Base-by-base conservation (phyloP, 2,329 filamentous ascomycete species). In the Curvularia sp. region DNA sequence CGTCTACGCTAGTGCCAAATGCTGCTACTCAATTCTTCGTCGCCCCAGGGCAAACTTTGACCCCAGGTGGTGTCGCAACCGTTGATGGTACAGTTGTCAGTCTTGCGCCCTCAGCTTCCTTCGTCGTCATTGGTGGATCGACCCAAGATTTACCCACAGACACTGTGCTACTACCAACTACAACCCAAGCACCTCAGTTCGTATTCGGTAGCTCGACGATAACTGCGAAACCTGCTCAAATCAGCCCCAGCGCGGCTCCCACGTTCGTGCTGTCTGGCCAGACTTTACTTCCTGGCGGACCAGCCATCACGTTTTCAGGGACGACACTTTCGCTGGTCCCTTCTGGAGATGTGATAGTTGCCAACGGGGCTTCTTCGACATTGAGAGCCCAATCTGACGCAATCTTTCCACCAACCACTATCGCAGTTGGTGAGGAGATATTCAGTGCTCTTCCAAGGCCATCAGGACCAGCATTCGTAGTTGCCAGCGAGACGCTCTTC, bases 11-110 rank as follows among this genome's bases (percentile, higher is more conserved):
- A 30, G 80, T 79, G 1, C 77, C 77, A 1, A 81, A 82, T 62
- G 79, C 79, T 33, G 79, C 79, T 3, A 81, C 79, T 0, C 79
- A 82, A 41, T 82, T 79, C 68, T 76, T 76, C 48, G 62, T 83
- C 5, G 75, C 60, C 1, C 72, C 78, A 1, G 78, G 77, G 7
- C 70, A 76, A 43, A 77, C 70, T 1, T 63, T 79, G 7, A 75
- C 71, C 3, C 70, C 76, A 18, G 77, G 81, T 13, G 80, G 79
- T 1, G 71, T 73, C 10, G 79, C 71, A 1, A 73, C 75, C 1
- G 54, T 80, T 1, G 70, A 70, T 49, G 78, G 77, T 0, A 79
- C 75, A 12, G 70, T 77, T 1, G 66, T 82, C 49, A 79, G 76
- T 46, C 72, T 82, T 9, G 79, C 63, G 3, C 64, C 74, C 1